A percentile compares a stretch with the other conserved stretches of the same genome.
Evolutionary conservation across 495 filamentous ascomycete species (phyloP).

Genomic region (Penicillium cataractarum): DNA sequence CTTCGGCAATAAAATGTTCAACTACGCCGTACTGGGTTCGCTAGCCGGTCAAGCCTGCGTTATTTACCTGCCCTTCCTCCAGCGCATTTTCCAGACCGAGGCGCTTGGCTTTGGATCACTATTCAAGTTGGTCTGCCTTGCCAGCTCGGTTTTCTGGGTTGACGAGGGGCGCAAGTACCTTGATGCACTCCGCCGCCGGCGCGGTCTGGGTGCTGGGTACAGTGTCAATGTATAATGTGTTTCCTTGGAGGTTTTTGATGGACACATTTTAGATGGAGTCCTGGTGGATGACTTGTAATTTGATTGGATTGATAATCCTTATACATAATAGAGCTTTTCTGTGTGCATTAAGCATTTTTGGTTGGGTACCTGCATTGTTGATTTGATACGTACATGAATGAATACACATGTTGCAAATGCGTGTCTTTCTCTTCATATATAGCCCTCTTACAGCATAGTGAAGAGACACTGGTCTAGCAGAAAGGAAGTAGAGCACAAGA

Average conservation of each 20-base stretch:
- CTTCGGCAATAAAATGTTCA: slow-evolving; percentile 90
- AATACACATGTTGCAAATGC: background rate
- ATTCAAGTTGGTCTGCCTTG: slow-evolving; percentile 67
- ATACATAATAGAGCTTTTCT: slow-evolving; percentile 29
- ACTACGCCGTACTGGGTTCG: slow-evolving; percentile 85
- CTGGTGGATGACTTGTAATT: slow-evolving; percentile 18
- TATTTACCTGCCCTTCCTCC: slow-evolving; percentile 90
- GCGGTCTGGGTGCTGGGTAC: slow-evolving; percentile 45
- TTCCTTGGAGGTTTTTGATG: background rate
- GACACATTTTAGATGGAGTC: slow-evolving; percentile 5
- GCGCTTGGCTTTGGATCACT: slow-evolving; percentile 75
- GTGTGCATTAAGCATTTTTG: slow-evolving; percentile 4
- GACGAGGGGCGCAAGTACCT: slow-evolving; percentile 87
- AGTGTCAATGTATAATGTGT: slow-evolving; percentile 47
- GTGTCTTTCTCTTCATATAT: background rate
- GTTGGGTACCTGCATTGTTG: slow-evolving; percentile 1
- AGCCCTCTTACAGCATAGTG: no score
- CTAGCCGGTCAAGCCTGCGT: slow-evolving; percentile 84
- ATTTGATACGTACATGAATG: slow-evolving; percentile 5
- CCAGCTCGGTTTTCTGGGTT: slow-evolving; percentile 90
- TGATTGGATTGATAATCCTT: slow-evolving; percentile 24
- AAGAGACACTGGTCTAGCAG: no score
- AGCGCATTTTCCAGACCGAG: slow-evolving; percentile 95
- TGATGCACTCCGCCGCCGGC: slow-evolving; percentile 35
- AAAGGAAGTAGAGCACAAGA: no score